A percentile compares a stretch with the other conserved stretches of the same genome.
Evolutionary conservation across 768 basidiomycete species (phyloP).

Genomic region (Lactarius psammicola): DNA sequence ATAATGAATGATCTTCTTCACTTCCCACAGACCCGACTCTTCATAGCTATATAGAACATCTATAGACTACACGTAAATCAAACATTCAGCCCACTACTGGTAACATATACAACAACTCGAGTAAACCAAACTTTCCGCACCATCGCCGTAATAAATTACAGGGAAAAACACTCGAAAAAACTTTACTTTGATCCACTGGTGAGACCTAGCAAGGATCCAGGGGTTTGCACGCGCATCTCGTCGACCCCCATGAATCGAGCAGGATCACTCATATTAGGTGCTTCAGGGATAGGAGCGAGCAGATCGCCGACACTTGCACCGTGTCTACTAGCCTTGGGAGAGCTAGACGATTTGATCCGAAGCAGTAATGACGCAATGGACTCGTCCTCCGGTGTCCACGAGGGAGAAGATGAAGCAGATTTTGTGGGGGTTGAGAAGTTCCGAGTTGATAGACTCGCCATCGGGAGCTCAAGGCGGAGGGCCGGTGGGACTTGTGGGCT

Average conservation of each 20-base stretch:
- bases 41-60: not conserved
- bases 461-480: constrained; percentile 28
- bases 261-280: not conserved
- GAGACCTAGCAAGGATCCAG: constrained; percentile 27
- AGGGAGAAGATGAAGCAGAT: constrained; percentile 15
- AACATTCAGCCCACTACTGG: not conserved
- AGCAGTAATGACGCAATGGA: constrained; percentile 28
- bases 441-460: constrained; percentile 13
- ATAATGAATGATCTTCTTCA: not conserved
- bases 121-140: constrained; percentile 2
- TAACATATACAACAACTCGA: constrained; percentile 14
- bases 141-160: constrained; percentile 22
- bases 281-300: constrained; percentile 8
- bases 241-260: constrained; percentile 1
- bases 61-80: constrained; percentile 7
- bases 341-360: constrained; percentile 23
- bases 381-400: constrained; percentile 30
- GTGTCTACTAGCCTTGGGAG: constrained; percentile 13
- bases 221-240: constrained; percentile 28
- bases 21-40: not conserved
- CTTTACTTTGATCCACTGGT: constrained; percentile 17
- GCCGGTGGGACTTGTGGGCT: constrained; percentile 28
- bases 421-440: not conserved
- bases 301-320: constrained; percentile 11
- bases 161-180: not conserved